Percentiles rank a stretch among this genome's conserved stretches.
These are phyloP conservation scores for Solanum acaule DNA, from an alignment of 257 asterid genomes.

Conservation along the genomic window DNA sequence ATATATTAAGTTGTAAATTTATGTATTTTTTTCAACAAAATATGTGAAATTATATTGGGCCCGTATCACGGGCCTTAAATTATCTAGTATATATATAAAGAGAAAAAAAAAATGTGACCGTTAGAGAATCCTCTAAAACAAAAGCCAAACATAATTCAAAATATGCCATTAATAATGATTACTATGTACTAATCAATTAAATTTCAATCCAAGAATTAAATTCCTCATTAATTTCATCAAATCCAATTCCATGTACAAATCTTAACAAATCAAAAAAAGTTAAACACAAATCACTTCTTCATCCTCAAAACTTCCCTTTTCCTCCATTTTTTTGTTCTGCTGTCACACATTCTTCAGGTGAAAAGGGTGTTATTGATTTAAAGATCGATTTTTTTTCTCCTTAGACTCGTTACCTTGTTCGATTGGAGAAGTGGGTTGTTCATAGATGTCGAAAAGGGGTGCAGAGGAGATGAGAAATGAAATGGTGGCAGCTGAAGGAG, in stretches of 20 bases:
- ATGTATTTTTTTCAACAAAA: too few relatives aligned
- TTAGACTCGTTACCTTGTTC: neutral
- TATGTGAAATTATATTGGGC: too few relatives aligned
- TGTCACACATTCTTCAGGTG: neutral
- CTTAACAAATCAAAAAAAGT: neutral
- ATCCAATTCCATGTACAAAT: neutral
- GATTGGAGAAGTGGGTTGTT: neutral
- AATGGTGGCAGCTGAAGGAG: conserved; percentile 9
- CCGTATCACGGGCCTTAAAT: too few relatives aligned
- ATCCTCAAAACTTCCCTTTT: neutral
- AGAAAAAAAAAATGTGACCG: too few relatives aligned
- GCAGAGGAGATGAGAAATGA: conserved; percentile 29
- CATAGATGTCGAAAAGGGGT: conserved; percentile 14
- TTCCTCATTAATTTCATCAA: too few relatives aligned
- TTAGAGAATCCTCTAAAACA: too few relatives aligned
- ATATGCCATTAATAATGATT: too few relatives aligned
- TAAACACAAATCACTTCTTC: neutral
- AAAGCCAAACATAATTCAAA: too few relatives aligned
- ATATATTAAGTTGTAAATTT: too few relatives aligned
- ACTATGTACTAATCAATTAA: too few relatives aligned
- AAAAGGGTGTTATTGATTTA: neutral
- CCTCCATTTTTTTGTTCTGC: neutral
- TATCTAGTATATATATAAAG: too few relatives aligned
- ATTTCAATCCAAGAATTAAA: too few relatives aligned
- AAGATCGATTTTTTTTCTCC: neutral